Evolutionary conservation across 805 yeast genomes (phyloP).

Genomic region (Saccharomycopsis guyanensis): DNA sequence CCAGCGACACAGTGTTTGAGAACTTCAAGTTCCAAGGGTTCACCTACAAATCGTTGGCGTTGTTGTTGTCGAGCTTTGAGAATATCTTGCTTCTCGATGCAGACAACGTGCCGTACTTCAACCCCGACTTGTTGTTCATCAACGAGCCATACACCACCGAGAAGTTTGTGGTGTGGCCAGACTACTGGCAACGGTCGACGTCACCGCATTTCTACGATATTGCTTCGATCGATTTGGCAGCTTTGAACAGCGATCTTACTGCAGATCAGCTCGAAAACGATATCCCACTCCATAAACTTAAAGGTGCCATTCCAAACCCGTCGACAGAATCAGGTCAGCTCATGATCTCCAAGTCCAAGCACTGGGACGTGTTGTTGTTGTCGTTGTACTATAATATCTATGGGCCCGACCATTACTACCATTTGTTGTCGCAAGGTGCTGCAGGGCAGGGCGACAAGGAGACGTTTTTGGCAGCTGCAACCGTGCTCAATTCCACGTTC

Average conservation of each 20-base stretch:
- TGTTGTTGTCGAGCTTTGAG: conserved; percentile 66
- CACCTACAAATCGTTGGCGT: conserved; percentile 63
- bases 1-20: conserved; percentile 34
- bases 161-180: conserved; percentile 58
- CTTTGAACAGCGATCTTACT: conserved; percentile 22
- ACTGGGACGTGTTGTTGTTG: conserved; percentile 49
- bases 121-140: conserved; percentile 47
- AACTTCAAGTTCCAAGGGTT: conserved; percentile 51
- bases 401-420: conserved; percentile 64
- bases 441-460: conserved; percentile 82
- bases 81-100: conserved; percentile 67
- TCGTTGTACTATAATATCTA: conserved; percentile 56
- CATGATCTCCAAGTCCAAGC: conserved; percentile 50
- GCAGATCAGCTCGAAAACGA: conserved; percentile 24
- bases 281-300: conserved; percentile 50
- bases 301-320: conserved; percentile 59
- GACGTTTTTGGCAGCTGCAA: conserved; percentile 65
- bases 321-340: conserved; percentile 68
- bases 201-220: conserved; percentile 52
- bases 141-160: conserved; percentile 35
- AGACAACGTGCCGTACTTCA: conserved; percentile 63
- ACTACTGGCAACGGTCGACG: conserved; percentile 63
- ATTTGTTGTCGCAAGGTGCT: conserved; percentile 60
- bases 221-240: conserved; percentile 35
- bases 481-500: conserved; percentile 39